Evolutionary conservation across 768 basidiomycete species (phyloP).

Genomic region (Cytidiella melzeri): DNA sequence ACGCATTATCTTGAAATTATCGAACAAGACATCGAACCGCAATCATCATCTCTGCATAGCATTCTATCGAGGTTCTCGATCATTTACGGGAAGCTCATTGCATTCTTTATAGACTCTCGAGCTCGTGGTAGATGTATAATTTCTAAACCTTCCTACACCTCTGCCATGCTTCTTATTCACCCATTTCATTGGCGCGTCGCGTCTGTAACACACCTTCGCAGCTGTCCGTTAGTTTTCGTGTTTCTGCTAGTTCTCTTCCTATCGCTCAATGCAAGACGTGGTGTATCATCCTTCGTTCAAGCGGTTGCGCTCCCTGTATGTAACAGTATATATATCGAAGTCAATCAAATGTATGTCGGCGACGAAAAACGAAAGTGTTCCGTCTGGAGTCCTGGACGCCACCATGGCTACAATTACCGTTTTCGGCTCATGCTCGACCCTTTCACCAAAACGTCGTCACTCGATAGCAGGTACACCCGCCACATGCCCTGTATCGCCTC

Average conservation of each 20-base stretch:
- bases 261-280: not conserved
- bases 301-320: no score
- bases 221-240: not conserved
- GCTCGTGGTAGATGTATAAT: not conserved
- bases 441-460: no score
- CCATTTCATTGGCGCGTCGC: not conserved
- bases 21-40: not conserved
- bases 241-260: not conserved
- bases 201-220: not conserved
- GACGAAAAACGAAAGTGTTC: no score
- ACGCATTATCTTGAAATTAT: not conserved
- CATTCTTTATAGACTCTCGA: not conserved
- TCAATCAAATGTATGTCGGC: no score
- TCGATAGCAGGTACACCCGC: no score
- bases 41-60: not conserved
- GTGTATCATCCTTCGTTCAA: not conserved
- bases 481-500: not conserved
- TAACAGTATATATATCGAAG: no score
- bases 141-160: no score
- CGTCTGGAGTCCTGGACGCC: not conserved
- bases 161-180: not conserved
- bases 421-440: no score
- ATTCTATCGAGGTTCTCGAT: not conserved
- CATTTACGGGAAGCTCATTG: not conserved
- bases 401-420: not conserved